Base-by-base conservation (phyloP, 345 rosid species). In the Lenwebbia sp. region DNA sequence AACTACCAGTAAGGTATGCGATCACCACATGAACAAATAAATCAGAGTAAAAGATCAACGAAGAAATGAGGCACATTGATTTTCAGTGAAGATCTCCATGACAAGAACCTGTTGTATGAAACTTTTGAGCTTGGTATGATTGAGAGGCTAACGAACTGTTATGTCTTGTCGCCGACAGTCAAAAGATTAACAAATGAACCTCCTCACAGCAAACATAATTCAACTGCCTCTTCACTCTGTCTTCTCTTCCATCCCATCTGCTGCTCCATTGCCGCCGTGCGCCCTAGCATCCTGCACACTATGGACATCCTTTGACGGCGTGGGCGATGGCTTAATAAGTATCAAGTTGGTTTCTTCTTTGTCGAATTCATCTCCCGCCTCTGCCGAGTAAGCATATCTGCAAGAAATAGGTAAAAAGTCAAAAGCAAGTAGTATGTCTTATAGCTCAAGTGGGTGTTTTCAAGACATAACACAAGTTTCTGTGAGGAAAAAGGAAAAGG, bases 301-400 rank as follows among this genome's bases (percentile, higher is more conserved):
- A 87, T 89, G 89, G 37, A 88, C 86, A 62, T 94, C 96, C 53
- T 94, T 94, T 6, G 95, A 89, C 54, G 96, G 91, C 8, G 85
- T 25, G 2, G 91, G 84, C 21, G 94, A 90, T 70, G 98, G 98
- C 88, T 96, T 97, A 60, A 96, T 93, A 82, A 97, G 96, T 13
- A 94, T 93, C 91, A 97, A 90, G 62, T 89, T 88, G 54, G 93
- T 91, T 81, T 92, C 94, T 22, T 96, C 99, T 91, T 90, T 94
- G 88, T 96, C 99, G 57, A 96, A 94, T 84, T 93, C 99, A 49
- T 92, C 98, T 1, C 89, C 92, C 33, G 89, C 82, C 30, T 97
- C 99, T 7, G 88, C 96, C 0, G 91, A 94, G 84, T 94, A 97
- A 28, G 99, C 95, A 52, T 96, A 97, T 91, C 99, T 97, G 90